phyloP scores from a whole-genome alignment of 805 yeast genomes.

The Ogataea allantospora region DNA sequence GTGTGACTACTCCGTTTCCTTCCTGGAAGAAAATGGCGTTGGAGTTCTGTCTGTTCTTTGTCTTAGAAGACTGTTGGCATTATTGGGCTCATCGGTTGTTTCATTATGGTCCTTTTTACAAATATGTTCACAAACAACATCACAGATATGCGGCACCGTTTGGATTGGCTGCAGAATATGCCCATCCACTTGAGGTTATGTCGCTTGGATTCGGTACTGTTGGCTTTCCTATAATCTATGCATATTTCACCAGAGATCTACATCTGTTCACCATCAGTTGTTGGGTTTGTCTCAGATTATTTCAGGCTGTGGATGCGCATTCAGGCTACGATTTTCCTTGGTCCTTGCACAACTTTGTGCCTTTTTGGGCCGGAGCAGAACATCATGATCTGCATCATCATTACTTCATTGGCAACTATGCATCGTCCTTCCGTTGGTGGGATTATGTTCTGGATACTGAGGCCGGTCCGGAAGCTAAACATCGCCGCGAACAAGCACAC shows the following conservation, averaged over 20 bases:
- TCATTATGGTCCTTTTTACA: slow-evolving; percentile 56
- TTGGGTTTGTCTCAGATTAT: slow-evolving; percentile 53
- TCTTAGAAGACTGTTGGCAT: slow-evolving; percentile 59
- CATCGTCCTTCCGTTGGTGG: slow-evolving; percentile 60
- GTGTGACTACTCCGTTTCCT: slow-evolving; percentile 55
- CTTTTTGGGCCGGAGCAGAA: slow-evolving; percentile 66
- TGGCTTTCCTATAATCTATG: slow-evolving; percentile 57
- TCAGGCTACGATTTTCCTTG: slow-evolving; percentile 64
- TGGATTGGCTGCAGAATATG: slow-evolving; percentile 61
- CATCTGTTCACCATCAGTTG: slow-evolving; percentile 53
- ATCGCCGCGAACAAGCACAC: slow-evolving; percentile 44
- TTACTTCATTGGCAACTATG: slow-evolving; percentile 57
- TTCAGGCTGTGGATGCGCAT: slow-evolving; percentile 61
- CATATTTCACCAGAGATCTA: slow-evolving; percentile 43
- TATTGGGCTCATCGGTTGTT: slow-evolving; percentile 58
- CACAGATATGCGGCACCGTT: slow-evolving; percentile 63
- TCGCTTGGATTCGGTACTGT: slow-evolving; percentile 59
- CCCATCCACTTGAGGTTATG: slow-evolving; percentile 59
- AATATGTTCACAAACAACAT: slow-evolving; percentile 58
- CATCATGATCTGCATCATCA: slow-evolving; percentile 64
- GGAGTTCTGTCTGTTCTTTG: slow-evolving; percentile 50
- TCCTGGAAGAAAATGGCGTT: slow-evolving; percentile 38
- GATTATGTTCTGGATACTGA: slow-evolving; percentile 52
- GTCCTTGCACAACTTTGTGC: slow-evolving; percentile 55
- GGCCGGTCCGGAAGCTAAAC: slow-evolving; percentile 54